A percentile compares a stretch with the other conserved stretches of the same genome.
Conservation (phyloP, 2,329 filamentous ascomycete species). For the Sporothrix schenckii region DNA sequence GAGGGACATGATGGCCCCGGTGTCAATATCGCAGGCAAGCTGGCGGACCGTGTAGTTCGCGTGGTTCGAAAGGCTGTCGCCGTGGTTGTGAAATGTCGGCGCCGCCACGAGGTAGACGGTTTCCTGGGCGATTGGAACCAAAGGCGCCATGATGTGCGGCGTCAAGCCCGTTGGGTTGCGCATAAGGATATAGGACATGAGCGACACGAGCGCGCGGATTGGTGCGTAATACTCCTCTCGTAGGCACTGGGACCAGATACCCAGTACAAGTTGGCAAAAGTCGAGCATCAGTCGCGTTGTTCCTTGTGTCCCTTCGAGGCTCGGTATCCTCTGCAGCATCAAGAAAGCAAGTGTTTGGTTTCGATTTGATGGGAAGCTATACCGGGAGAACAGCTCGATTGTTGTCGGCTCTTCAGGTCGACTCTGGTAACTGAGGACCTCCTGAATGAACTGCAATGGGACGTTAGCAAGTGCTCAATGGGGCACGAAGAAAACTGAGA, state of each 20-base stretch:
- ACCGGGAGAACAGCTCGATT: constrained; percentile 68
- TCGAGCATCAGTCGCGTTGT: constrained; percentile 63
- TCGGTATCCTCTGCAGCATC: constrained; percentile 68
- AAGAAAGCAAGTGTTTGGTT: constrained; percentile 67
- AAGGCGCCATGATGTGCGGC: constrained; percentile 59
- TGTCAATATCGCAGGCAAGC: constrained; percentile 61
- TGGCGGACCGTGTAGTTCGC: constrained; percentile 49
- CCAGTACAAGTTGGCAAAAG: constrained; percentile 65
- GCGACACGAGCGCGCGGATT: constrained; percentile 65
- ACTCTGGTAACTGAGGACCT: constrained; percentile 65
- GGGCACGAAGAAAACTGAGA: no score
- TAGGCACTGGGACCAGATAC: constrained; percentile 69
- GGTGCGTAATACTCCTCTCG: constrained; percentile 65
- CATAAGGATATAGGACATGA: constrained; percentile 66
- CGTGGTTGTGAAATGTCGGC: constrained; percentile 54
- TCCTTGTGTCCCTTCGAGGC: constrained; percentile 54
- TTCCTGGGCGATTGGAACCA: constrained; percentile 59
- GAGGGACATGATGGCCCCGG: constrained; percentile 64
- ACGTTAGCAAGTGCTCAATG: not conserved
- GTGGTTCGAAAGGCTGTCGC: constrained; percentile 53
- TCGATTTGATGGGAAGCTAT: constrained; percentile 66
- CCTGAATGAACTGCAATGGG: constrained; percentile 53
- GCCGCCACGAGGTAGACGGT: constrained; percentile 64
- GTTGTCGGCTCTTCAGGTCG: constrained; percentile 60
- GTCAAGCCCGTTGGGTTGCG: constrained; percentile 63